Evolutionary conservation across 306 rosid genomes (phyloP), one percentile per base, ranked within the genome.

Genomic region (Medicago lupulina): DNA sequence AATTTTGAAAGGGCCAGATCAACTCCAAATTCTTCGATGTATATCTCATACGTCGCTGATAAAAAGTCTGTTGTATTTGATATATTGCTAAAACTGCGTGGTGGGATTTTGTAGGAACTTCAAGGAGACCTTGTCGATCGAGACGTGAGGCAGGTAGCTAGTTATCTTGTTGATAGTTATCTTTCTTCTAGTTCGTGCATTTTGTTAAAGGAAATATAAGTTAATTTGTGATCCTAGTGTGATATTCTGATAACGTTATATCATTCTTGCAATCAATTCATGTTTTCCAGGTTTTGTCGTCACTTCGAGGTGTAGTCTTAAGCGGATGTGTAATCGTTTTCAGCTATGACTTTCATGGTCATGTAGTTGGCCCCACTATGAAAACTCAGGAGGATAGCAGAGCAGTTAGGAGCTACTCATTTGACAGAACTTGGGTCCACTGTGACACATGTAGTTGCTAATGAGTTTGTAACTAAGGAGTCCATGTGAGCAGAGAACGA

Each of bases 81-180:
- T 66, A 49, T 71, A 2, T 41, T 74, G 67, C 82, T 91, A 79
- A 79, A 79, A 73, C 34, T 69, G 59, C 70, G 15, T 76, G 43
- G 60, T 59, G 19, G 80, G 59, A 16, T 75, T 87, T 73, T 86
- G 87, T 67, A 90, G 98, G 89, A 86, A 81, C 80, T 72, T 65
- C 12, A 76, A 57, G 86, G 60, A 13, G 77, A 85, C 76, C 86
- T 80, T 74, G 77, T 17, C 16, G 85, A 83, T 40, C 82, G 89
- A 80, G 99, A 95, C 59, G 97, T 92, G 81, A 85, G 97, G 76
- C 86, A 89, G 97, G 97, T 94, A 74, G 58, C 41, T 16, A 43
- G 25, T 49, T 25, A 43, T 4, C 44, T 17, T 70, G 40, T 50
- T 10, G 16, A 31, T 51, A 70, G 15, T 70, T 36, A n/a, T 70